These are phyloP conservation scores for Medicago arabica DNA, from an alignment of 306 rosid species.

Conservation along the genomic window DNA sequence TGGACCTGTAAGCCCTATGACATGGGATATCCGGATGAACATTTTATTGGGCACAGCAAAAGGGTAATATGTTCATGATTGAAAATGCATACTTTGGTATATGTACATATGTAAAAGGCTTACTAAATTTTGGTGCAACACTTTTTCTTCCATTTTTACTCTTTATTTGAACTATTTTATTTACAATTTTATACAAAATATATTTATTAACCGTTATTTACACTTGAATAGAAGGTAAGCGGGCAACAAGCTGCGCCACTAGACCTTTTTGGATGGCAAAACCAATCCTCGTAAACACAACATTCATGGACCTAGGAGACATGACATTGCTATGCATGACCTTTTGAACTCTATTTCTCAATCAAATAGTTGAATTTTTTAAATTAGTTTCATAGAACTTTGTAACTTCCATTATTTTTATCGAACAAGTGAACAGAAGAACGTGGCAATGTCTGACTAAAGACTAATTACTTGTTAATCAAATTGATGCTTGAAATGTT, in stretches of 20 bases:
- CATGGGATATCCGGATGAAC: constrained; percentile 92
- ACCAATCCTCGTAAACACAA: no score
- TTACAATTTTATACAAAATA: no score
- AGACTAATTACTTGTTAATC: neutral
- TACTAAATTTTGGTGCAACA: neutral
- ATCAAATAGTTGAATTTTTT: no score
- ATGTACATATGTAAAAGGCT: neutral
- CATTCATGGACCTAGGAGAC: no score
- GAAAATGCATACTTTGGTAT: neutral
- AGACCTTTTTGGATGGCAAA: no score
- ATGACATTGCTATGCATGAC: no score
- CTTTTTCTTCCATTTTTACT: neutral
- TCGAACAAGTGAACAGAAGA: neutral
- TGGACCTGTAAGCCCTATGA: constrained; percentile 85
- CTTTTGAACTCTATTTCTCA: no score
- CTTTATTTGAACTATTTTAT: no score
- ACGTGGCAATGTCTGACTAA: no score
- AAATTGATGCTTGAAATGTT: constrained; percentile 35
- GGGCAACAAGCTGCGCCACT: no score
- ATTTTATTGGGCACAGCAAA: constrained; percentile 88
- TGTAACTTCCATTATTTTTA: neutral
- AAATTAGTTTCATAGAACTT: neutral
- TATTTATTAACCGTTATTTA: no score
- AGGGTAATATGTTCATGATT: constrained; percentile 60
- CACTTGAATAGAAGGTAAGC: no score